Base-by-base conservation (phyloP, 768 basidiomycete species). In the Serendipita vermifera region DNA sequence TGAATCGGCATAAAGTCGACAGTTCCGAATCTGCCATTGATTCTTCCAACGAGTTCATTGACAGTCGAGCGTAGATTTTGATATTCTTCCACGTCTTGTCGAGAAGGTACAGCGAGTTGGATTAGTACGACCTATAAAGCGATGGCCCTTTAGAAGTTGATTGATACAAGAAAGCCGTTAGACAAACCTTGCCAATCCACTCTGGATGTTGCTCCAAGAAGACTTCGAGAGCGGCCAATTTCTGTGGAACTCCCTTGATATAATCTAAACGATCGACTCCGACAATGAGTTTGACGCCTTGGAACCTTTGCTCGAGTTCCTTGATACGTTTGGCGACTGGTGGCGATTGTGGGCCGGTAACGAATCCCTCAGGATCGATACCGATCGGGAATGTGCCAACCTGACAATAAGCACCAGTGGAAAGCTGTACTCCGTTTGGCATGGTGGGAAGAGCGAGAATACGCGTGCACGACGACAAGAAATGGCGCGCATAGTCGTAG, bases 1-100 rank as follows among this genome's bases (percentile, higher is more conserved):
- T 98, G 96, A 59, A 99, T 98, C 4, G 96, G 96, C 90, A 97
- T 96, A 68, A 94, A 98, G 63, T 99, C 96, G 65, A 98, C 92
- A 1, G 96, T 98, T 29, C 96, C 96, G 64, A 99, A 99, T 6
- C 92, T 85, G 5, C 96, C 96, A 66, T 99, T 99, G 71, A 99
- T 98, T 24, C 94, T 82, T 2, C 96, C 96, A 29, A 99, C 96
- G 48, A 99, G 80, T 68, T 99, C 93, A 73, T 98, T 98, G 55
- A 98, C 92, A 1, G 87, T 89, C 15, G 91, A 82, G 14, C 96
- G 82, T 58, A 98, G 71, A 71, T 97, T 98, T 69, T 99, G 96
- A 67, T 99, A 99, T 70, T 99, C 96, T 70, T 99, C 96, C 54
- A 99, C 96, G 65, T 98, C 96, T 69, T 96, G 92, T 24, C 96